phyloP scores from a whole-genome alignment of 2,329 filamentous ascomycete species.

The Sordariomycetes sp. region DNA sequence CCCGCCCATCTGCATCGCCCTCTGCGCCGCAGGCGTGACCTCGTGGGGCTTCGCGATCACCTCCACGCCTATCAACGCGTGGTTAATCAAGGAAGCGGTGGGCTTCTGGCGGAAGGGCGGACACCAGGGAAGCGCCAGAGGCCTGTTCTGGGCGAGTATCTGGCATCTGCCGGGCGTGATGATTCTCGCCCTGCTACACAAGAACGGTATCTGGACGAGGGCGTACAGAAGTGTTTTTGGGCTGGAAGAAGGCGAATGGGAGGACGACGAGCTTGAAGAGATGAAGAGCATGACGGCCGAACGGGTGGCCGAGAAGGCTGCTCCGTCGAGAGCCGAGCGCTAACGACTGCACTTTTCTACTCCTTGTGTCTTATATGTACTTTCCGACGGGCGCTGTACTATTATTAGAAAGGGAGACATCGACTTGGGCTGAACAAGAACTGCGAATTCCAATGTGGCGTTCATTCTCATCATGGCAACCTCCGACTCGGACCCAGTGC shows the following conservation, averaged over 20 bases:
- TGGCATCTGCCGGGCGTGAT: slow-evolving; percentile 90
- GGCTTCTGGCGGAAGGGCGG: slow-evolving; percentile 75
- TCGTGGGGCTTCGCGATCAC: slow-evolving; percentile 78
- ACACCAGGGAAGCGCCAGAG: slow-evolving; percentile 68
- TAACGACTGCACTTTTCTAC: neutral
- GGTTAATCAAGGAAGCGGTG: slow-evolving; percentile 74
- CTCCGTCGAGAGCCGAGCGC: neutral
- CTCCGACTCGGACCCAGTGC: too few relatives aligned
- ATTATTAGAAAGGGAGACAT: too few relatives aligned
- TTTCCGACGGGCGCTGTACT: too few relatives aligned
- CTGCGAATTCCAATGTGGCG: too few relatives aligned
- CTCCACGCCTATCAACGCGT: slow-evolving; percentile 73
- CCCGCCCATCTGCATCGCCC: slow-evolving; percentile 73
- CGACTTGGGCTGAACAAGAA: too few relatives aligned
- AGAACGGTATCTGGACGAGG: slow-evolving; percentile 83
- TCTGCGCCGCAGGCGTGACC: slow-evolving; percentile 74
- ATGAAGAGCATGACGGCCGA: slow-evolving; percentile 25
- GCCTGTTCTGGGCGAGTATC: slow-evolving; percentile 93
- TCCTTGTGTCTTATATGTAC: too few relatives aligned
- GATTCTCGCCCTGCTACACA: slow-evolving; percentile 83
- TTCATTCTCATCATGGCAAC: too few relatives aligned
- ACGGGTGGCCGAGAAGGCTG: slow-evolving; percentile 11
- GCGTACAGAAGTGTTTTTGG: slow-evolving; percentile 65
- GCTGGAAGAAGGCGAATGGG: slow-evolving; percentile 46
- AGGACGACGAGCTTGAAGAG: slow-evolving; percentile 43